Evolutionary conservation across 805 yeast genomes (phyloP).

Genomic region (Spathaspora sp.): DNA sequence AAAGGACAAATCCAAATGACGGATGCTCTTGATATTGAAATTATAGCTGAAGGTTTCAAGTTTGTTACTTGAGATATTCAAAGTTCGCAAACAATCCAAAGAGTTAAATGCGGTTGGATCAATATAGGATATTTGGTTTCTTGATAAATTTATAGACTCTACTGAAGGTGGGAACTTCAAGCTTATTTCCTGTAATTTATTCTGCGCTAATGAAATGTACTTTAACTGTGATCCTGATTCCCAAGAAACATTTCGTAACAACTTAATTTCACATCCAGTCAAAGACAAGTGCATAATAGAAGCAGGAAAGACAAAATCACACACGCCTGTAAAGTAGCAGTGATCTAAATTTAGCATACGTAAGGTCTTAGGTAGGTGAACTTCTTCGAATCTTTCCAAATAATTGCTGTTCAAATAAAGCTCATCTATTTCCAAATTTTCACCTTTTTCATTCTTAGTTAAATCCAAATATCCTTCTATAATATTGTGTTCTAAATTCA

Average conservation of each 20-base stretch:
- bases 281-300: constrained; percentile 14
- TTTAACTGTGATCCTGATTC: constrained; percentile 7
- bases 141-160: constrained; percentile 7
- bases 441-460: constrained; percentile 9
- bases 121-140: constrained; percentile 9
- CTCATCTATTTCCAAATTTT: constrained; percentile 9
- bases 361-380: constrained; percentile 11
- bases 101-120: constrained; percentile 5
- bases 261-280: constrained; percentile 13
- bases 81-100: constrained; percentile 4
- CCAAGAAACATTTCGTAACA: constrained; percentile 10
- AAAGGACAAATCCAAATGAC: constrained; percentile 12
- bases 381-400: constrained; percentile 10
- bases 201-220: constrained; percentile 12
- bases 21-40: constrained; percentile 5
- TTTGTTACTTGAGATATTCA: constrained; percentile 13
- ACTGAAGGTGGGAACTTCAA: constrained; percentile 9
- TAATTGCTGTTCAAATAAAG: constrained; percentile 14
- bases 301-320: constrained; percentile 8
- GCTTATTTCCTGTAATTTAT: constrained; percentile 5
- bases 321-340: constrained; percentile 9
- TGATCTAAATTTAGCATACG: constrained; percentile 15
- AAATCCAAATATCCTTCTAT: constrained; percentile 12
- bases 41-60: constrained; percentile 6
- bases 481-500: constrained; percentile 18